These are phyloP conservation scores for Nakazawaea wyomingensis DNA, from an alignment of 805 yeast genomes.

Conservation along the genomic window DNA sequence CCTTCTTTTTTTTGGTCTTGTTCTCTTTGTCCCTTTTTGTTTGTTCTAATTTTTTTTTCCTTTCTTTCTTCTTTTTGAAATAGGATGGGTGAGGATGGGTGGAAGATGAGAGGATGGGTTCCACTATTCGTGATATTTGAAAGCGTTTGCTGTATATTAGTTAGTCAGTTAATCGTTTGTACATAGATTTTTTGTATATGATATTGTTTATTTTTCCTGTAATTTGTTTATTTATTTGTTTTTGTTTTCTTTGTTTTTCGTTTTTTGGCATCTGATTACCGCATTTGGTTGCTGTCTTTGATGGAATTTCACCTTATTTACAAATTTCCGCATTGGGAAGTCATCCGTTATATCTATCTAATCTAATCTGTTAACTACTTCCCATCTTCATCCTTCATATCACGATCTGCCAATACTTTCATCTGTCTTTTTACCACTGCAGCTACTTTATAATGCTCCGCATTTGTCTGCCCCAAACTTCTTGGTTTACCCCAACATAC, in stretches of 20 bases:
- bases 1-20: background rate
- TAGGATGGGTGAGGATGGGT: too few relatives aligned
- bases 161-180: too few relatives aligned
- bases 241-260: background rate
- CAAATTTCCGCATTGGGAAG: background rate
- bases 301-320: too few relatives aligned
- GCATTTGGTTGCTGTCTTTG: background rate
- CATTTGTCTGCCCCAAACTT: constrained; percentile 34
- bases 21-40: background rate
- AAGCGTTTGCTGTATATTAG: too few relatives aligned
- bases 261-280: background rate
- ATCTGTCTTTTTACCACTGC: constrained; percentile 47
- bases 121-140: too few relatives aligned
- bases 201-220: too few relatives aligned
- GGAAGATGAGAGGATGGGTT: too few relatives aligned
- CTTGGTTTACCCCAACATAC: constrained; percentile 50
- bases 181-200: too few relatives aligned
- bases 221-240: background rate
- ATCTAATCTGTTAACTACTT: too few relatives aligned
- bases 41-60: background rate
- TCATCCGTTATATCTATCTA: too few relatives aligned
- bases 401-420: constrained; percentile 45
- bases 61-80: too few relatives aligned
- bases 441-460: constrained; percentile 44
- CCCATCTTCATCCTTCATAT: constrained; percentile 16